Percentiles rank a stretch among this genome's conserved stretches.
Conservation (phyloP, 495 filamentous ascomycete genomes). For the Penicillium antarcticum region DNA sequence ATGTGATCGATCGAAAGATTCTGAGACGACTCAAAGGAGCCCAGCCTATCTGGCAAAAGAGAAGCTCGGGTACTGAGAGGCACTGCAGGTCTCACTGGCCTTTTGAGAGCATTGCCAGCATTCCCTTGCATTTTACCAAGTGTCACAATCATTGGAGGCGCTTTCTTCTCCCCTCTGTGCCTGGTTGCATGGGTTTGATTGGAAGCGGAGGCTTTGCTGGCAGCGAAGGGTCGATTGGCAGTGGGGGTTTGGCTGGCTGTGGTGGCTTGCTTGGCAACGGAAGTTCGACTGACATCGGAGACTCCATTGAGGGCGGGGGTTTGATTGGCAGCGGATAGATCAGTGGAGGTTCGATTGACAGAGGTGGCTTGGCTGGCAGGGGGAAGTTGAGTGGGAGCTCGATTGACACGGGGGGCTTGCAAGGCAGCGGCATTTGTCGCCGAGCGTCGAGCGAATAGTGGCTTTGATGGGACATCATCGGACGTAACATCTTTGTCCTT, state of each 20-base stretch:
- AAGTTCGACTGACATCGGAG: no score
- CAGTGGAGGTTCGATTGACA: no score
- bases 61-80: no score
- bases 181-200: background rate
- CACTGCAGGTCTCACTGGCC: no score
- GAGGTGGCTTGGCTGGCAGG: no score
- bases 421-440: background rate
- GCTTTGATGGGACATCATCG: background rate
- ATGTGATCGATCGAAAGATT: conserved; percentile 7
- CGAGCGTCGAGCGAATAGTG: background rate
- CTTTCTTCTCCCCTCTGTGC: background rate
- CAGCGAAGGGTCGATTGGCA: background rate
- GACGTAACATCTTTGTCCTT: conserved; percentile 10
- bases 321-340: no score
- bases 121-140: conserved; percentile 13
- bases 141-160: background rate
- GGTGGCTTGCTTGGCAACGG: no score
- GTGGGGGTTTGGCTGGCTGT: background rate
- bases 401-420: no score
- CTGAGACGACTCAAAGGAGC: conserved; percentile 21
- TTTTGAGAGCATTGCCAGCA: background rate
- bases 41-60: background rate
- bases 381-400: no score
- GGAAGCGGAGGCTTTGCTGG: background rate
- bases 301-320: no score